phyloP scores from a whole-genome alignment of 176 grass and related monocot genomes.

The Lolium perenne region DNA sequence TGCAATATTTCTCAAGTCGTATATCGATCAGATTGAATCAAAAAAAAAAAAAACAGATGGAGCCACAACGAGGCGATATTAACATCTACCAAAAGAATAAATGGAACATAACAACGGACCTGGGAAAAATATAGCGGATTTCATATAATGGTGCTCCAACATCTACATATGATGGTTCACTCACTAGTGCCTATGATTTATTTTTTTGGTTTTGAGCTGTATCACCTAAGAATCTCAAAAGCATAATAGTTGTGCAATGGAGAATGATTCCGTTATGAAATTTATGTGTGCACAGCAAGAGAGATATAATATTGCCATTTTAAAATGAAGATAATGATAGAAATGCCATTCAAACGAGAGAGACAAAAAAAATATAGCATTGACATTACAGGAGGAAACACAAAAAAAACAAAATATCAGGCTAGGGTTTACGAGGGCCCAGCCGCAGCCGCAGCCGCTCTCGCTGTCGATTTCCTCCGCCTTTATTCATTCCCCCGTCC shows the following conservation, averaged over 20 bases:
- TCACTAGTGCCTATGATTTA: no score
- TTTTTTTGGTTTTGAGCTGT: no score
- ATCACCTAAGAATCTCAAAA: neutral
- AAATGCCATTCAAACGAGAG: neutral
- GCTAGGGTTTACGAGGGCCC: conserved; percentile 57
- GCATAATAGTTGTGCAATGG: neutral
- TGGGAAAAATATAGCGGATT: neutral
- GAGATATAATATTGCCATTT: neutral
- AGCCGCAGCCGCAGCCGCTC: conserved; percentile 33
- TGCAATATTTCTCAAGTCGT: no score
- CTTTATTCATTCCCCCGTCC: conserved; percentile 37
- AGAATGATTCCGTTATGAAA: neutral
- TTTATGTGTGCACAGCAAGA: neutral
- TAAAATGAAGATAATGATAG: no score
- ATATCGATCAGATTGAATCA: no score
- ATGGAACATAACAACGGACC: neutral
- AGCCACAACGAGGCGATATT: neutral
- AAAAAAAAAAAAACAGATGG: no score
- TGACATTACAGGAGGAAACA: neutral
- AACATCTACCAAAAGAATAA: neutral
- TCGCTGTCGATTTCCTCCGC: conserved; percentile 12
- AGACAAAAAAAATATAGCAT: neutral
- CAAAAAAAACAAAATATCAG: neutral
- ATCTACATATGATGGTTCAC: neutral
- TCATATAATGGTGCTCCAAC: neutral